Percentiles rank a stretch among this genome's conserved stretches.
These are phyloP conservation scores for Sonneratia alba DNA, from an alignment of 345 rosid genomes.

Conservation along the genomic window DNA sequence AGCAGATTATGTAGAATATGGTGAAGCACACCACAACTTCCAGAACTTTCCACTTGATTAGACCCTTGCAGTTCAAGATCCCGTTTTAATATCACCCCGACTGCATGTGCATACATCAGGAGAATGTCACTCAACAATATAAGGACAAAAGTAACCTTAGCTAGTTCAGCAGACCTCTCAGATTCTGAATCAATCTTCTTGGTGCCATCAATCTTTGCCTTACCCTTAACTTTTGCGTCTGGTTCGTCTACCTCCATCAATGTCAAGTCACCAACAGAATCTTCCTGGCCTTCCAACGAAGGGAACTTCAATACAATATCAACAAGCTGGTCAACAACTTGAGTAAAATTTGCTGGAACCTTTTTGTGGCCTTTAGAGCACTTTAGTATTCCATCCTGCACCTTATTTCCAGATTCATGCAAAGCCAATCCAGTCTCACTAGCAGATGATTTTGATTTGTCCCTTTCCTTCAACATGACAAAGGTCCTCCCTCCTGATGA, in stretches of 20 bases:
- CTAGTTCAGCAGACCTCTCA: constrained; percentile 80
- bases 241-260: constrained; percentile 89
- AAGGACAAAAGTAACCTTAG: constrained; percentile 81
- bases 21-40: constrained; percentile 58
- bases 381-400: constrained; percentile 64
- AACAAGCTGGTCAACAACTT: constrained; percentile 93
- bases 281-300: constrained; percentile 44
- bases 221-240: constrained; percentile 70
- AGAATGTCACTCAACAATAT: constrained; percentile 85
- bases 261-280: constrained; percentile 26
- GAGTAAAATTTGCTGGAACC: constrained; percentile 72
- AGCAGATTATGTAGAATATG: constrained; percentile 76
- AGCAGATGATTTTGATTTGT: constrained; percentile 49
- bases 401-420: constrained; percentile 64
- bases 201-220: constrained; percentile 68
- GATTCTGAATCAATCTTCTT: constrained; percentile 47
- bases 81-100: constrained; percentile 70
- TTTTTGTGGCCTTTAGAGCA: constrained; percentile 70
- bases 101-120: constrained; percentile 81
- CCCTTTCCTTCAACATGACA: constrained; percentile 72
- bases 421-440: constrained; percentile 46
- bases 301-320: constrained; percentile 74
- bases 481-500: constrained; percentile 75
- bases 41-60: constrained; percentile 42
- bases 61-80: constrained; percentile 72